Evolutionary conservation across 768 basidiomycete species (phyloP).

Genomic region (Dacryopinax spathularia): DNA sequence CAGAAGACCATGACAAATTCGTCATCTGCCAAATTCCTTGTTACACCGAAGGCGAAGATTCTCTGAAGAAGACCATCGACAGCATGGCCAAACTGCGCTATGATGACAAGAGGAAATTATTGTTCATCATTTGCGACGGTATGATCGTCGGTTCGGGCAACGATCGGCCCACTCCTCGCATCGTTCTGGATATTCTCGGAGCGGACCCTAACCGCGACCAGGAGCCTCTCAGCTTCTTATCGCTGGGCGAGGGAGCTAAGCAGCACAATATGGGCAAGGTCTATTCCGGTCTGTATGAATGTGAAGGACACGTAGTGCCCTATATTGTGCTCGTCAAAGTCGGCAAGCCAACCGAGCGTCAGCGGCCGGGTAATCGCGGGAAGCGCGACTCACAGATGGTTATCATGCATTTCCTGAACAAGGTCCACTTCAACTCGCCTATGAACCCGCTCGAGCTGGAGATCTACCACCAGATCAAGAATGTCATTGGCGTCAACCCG

Average conservation of each 20-base stretch:
- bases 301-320: conserved; percentile 86
- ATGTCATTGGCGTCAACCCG: conserved; percentile 97
- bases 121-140: conserved; percentile 90
- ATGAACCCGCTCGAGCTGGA: conserved; percentile 97
- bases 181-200: conserved; percentile 92
- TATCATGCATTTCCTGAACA: conserved; percentile 95
- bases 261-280: conserved; percentile 99
- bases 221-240: conserved; percentile 86
- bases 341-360: conserved; percentile 87
- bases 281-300: conserved; percentile 91
- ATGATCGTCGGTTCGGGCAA: conserved; percentile 97
- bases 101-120: conserved; percentile 92
- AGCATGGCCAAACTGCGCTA: conserved; percentile 89
- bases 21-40: conserved; percentile 97
- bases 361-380: conserved; percentile 89
- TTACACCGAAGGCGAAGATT: conserved; percentile 89
- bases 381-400: conserved; percentile 97
- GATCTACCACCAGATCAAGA: conserved; percentile 99
- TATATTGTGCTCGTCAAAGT: conserved; percentile 86
- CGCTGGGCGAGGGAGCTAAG: conserved; percentile 84
- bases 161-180: conserved; percentile 88
- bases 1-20: conserved; percentile 93
- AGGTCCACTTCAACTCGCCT: conserved; percentile 89
- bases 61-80: conserved; percentile 78
- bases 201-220: conserved; percentile 86